Evolutionary conservation across 306 rosid genomes (phyloP), one percentile per base, ranked within the genome.

Genomic region (Vigna radiata): DNA sequence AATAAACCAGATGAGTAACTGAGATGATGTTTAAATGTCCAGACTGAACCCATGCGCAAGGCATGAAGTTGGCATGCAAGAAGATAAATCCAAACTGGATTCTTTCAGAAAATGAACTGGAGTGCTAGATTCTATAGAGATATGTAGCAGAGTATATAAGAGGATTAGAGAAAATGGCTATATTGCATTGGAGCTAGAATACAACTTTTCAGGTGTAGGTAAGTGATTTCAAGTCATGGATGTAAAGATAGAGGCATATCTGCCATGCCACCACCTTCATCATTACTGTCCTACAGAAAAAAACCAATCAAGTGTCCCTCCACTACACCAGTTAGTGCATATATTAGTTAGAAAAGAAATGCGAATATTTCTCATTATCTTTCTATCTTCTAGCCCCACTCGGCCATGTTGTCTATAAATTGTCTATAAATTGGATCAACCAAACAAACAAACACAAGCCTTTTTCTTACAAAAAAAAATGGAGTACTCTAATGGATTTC

Each of bases 181-280:
- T 25, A 25, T 18, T 18, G 4, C 19, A 65, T 65, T 52, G 5
- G 18, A 33, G 58, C 15, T 25, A 39, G 27, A 25, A 25, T 25
- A 25, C 23, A 15, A 29, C 41, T 64, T 13, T 6, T 69, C 25
- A 74, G 65, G 80, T 25, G 47, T 8, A 4, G 73, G 89, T 86
- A 6, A 81, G 92, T 87, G 91, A 82, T 84, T 87, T 85, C 86
- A 78, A 76, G 85, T 84, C 86, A 79, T 72, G 85, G 70, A 84
- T 37, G 63, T 52, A 59, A 81, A 67, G 83, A 77, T 71, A 79
- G 85, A 70, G 70, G 83, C 85, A 81, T 69, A 36, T 77, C 76
- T 79, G 70, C 88, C 86, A 62, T 76, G 64, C 79, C 27, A 63
- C 8, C 33, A 36, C 10, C 87, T 75, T 81, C 89, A 81, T 89